Conservation (phyloP, 306 rosid species). For the Cicer judaicum region DNA sequence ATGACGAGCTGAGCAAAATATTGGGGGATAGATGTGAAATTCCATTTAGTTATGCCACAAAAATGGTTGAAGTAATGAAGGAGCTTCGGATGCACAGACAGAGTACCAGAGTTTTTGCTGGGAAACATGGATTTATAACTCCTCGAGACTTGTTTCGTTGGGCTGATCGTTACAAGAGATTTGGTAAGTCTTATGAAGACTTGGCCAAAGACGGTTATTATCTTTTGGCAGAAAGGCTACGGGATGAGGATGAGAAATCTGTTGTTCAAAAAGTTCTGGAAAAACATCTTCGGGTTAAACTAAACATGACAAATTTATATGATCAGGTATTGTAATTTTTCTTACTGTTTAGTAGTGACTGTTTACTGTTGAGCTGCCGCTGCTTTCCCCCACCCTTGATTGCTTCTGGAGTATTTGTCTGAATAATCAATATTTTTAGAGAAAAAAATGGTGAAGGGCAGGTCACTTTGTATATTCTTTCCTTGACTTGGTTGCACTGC, state of each 20-base stretch:
- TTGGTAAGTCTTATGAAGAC: conserved; percentile 68
- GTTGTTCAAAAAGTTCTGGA: conserved; percentile 68
- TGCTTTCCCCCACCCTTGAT: background rate
- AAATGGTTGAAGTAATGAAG: conserved; percentile 92
- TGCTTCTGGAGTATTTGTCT: conserved; percentile 6
- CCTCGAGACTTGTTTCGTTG: conserved; percentile 94
- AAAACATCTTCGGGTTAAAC: conserved; percentile 60
- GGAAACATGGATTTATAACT: conserved; percentile 94
- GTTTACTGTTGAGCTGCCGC: background rate
- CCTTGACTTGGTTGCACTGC: background rate
- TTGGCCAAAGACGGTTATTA: conserved; percentile 92
- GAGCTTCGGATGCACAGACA: conserved; percentile 78
- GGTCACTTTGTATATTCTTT: conserved; percentile 1
- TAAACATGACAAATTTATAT: conserved; percentile 55
- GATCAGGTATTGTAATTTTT: conserved; percentile 58
- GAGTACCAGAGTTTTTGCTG: conserved; percentile 81
- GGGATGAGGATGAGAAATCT: conserved; percentile 69
- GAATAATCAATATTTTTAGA: conserved; percentile 12
- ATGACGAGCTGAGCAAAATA: conserved; percentile 76
- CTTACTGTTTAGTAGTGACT: conserved; percentile 8
- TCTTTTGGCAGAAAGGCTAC: conserved; percentile 92
- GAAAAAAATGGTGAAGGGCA: conserved; percentile 11
- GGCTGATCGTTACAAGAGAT: conserved; percentile 80
- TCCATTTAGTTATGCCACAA: conserved; percentile 65
- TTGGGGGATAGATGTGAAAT: conserved; percentile 64